Conservation (phyloP, 2,329 filamentous ascomycete species). For the Meredithiella fracta region DNA sequence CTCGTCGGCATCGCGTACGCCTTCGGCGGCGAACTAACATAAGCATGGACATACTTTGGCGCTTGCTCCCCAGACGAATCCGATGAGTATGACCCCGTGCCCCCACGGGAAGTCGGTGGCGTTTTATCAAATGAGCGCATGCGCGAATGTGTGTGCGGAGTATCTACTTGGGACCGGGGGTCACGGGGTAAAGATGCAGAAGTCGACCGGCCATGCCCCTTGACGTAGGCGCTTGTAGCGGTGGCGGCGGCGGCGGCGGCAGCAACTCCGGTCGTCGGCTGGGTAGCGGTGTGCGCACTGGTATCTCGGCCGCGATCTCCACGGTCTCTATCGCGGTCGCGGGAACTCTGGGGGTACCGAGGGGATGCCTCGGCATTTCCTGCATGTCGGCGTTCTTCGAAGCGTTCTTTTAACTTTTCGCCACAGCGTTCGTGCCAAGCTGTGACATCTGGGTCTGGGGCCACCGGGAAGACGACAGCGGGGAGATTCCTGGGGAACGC, state of each 20-base stretch:
- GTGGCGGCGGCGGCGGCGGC: not conserved
- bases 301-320: not conserved
- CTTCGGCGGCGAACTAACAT: conserved; percentile 1
- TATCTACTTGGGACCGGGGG: not conserved
- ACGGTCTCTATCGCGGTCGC: not conserved
- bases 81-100: not conserved
- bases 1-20: not conserved
- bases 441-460: conserved; percentile 64
- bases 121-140: conserved; percentile 9
- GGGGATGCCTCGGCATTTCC: not conserved
- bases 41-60: not conserved
- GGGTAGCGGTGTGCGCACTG: not conserved
- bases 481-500: conserved; percentile 46
- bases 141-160: not conserved
- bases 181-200: conserved; percentile 9
- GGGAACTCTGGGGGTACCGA: not conserved
- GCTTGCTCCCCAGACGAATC: not conserved
- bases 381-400: not conserved
- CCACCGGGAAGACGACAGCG: conserved; percentile 47
- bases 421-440: conserved; percentile 72
- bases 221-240: not conserved
- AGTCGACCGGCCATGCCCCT: conserved; percentile 6
- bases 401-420: conserved; percentile 38
- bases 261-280: not conserved
- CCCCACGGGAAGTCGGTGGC: not conserved